A percentile compares a stretch with the other conserved stretches of the same genome.
Conservation (phyloP, 192 early-diverging fungal species). For the Umbelopsis ramanniana region DNA sequence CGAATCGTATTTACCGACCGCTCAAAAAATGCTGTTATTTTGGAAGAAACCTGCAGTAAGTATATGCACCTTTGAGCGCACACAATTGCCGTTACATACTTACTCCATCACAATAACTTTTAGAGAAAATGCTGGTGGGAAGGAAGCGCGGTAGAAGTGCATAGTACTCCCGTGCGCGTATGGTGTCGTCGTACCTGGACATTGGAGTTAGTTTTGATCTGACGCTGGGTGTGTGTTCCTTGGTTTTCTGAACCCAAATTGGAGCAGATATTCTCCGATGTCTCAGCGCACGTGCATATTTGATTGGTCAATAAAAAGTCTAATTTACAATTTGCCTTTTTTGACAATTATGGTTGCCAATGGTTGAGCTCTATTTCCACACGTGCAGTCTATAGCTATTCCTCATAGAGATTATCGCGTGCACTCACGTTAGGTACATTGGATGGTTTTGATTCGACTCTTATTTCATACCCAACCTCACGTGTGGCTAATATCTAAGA, state of each 20-base stretch:
- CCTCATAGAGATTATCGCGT: background rate
- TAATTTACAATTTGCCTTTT: background rate
- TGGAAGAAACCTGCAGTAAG: slow-evolving; percentile 81
- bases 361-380: background rate
- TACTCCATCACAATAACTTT: slow-evolving; percentile 9
- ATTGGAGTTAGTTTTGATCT: slow-evolving; percentile 72
- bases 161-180: slow-evolving; percentile 57
- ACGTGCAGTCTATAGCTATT: background rate
- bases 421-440: background rate
- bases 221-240: slow-evolving; percentile 16
- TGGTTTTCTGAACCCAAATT: too few species aligned
- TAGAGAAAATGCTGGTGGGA: slow-evolving; percentile 89
- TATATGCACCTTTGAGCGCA: background rate
- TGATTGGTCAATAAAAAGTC: background rate
- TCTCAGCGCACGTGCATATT: background rate
- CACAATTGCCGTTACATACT: background rate
- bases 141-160: slow-evolving; percentile 67
- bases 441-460: background rate
- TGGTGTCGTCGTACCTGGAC: slow-evolving; percentile 86
- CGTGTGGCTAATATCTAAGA: background rate
- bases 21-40: slow-evolving; percentile 79
- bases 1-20: slow-evolving; percentile 71
- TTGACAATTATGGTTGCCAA: background rate
- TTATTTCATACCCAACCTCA: background rate
- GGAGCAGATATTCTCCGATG: background rate